A percentile compares a stretch with the other conserved stretches of the same genome.
phyloP scores from a whole-genome alignment of 2,329 filamentous ascomycete species.

The Cladosporium sp. region DNA sequence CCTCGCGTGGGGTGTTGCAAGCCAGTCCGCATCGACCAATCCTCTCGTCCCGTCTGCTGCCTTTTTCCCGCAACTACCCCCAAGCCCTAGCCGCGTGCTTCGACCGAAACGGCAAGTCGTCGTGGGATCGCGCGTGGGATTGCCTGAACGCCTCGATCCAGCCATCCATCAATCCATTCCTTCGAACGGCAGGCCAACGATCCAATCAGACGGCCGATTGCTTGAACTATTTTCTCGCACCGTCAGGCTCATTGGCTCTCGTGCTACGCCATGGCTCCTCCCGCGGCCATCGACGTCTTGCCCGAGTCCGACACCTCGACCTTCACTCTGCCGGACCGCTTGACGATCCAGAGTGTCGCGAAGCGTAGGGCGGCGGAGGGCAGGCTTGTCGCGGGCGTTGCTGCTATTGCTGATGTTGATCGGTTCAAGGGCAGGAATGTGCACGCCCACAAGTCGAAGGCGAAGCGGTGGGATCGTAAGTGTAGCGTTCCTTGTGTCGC shows the following conservation, averaged over 20 bases:
- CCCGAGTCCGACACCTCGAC: conserved; percentile 43
- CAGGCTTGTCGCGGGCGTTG: conserved; percentile 66
- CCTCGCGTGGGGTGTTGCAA: conserved; percentile 4
- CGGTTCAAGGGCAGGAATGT: conserved; percentile 68
- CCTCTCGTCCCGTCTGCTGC: background rate
- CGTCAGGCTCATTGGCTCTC: background rate
- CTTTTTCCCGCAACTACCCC: background rate
- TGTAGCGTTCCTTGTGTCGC: conserved; percentile 23
- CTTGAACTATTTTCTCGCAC: background rate
- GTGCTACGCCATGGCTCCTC: conserved; percentile 24
- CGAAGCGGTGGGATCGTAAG: conserved; percentile 80
- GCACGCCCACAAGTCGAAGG: conserved; percentile 61
- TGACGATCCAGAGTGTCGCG: conserved; percentile 61
- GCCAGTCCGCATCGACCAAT: background rate
- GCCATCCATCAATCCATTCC: background rate
- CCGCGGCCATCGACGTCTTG: conserved; percentile 36
- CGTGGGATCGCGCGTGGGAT: conserved; percentile 12
- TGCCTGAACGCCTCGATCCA: background rate
- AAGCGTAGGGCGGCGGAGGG: conserved; percentile 65
- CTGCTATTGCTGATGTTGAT: conserved; percentile 70
- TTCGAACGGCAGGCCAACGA: background rate
- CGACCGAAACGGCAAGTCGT: conserved; percentile 1
- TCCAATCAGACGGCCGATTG: background rate
- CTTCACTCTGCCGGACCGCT: conserved; percentile 41
- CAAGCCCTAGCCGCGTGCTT: conserved; percentile 1